Evolutionary conservation across 2,329 filamentous ascomycete genomes (phyloP), one percentile per base, ranked within the genome.

Genomic region (Ceratocystis colombiana): DNA sequence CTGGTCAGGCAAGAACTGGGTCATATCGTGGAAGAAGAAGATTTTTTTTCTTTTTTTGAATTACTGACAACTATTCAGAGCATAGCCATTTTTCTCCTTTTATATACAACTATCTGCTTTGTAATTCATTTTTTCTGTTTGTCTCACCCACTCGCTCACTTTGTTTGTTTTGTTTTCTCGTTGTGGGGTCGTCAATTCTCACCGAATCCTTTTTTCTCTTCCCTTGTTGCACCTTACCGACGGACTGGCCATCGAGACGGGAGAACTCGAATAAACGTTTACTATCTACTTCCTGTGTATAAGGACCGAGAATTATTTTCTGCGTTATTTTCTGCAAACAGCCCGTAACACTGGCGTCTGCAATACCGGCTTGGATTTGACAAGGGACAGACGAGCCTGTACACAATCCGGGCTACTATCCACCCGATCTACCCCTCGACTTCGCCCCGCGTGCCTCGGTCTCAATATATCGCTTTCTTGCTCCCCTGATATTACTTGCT

Each of bases 151-250:
- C 37, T 15, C 37, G 37, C 12, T 4, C 37, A 41, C 37, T 28
- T 53, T 53, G 48, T 53, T 53, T 53, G 48, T 53, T 17, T 28
- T 53, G 48, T 53, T 53, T 28, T 28, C 20, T 53, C 25, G 48
- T 15, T 15, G 37, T 41, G 37, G 48, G 48, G 48, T 25, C 22
- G 48, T 25, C 22, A 53, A 12, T 25, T 53, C 48, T 53, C 22
- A 10, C 22, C 22, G 48, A 28, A 53, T 53, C 48, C 48, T 53
- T 53, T 53, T 28, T 53, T 28, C 22, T 6, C 48, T 53, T 53
- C 15, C 10, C 7, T 53, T 53, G 10, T 53, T 53, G 37, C 37
- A 4, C 37, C 37, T 15, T 41, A 41, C 22, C 46, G 46, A 48
- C n/a, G 20, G 48, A 53, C 48, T 25, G 48, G 25, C 20, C 48